Evolutionary conservation across 345 rosid genomes (phyloP).

Genomic region (Linum trigynum): DNA sequence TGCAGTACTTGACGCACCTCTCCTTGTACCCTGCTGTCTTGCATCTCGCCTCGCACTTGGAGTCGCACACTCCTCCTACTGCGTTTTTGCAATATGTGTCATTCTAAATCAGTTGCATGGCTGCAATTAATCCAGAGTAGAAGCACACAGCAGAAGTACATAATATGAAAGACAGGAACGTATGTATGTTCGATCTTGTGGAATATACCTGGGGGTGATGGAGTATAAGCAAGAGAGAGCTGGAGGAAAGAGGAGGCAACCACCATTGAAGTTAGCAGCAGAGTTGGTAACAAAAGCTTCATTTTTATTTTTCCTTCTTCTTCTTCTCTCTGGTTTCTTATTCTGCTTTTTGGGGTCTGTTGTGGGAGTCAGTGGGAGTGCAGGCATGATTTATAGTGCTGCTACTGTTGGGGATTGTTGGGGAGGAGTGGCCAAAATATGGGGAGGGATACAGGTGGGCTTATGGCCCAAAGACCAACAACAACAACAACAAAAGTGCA

Average conservation of each 20-base stretch:
- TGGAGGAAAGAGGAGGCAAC: slow-evolving; percentile 14
- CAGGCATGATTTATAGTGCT: too few relatives aligned
- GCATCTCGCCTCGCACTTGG: slow-evolving; percentile 17
- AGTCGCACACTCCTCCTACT: slow-evolving; percentile 10
- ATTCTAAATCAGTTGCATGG: slow-evolving; percentile 11
- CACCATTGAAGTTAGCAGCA: slow-evolving; percentile 10
- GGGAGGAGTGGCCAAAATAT: too few relatives aligned
- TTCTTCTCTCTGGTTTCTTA: too few relatives aligned
- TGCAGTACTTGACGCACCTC: slow-evolving; percentile 16
- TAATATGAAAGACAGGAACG: background rate
- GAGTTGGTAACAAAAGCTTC: slow-evolving; percentile 10
- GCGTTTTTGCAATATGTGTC: slow-evolving; percentile 17
- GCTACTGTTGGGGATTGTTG: too few relatives aligned
- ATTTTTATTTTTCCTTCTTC: background rate
- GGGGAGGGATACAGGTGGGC: too few relatives aligned
- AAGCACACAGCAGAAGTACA: background rate
- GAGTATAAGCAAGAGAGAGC: background rate
- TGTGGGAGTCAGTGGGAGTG: too few relatives aligned
- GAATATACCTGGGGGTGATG: slow-evolving; percentile 1
- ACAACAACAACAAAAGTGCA: too few relatives aligned
- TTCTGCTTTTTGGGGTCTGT: too few relatives aligned
- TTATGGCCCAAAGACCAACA: too few relatives aligned
- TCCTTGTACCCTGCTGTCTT: slow-evolving; percentile 7
- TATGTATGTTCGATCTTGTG: background rate
- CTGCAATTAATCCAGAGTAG: background rate